These are phyloP conservation scores for Ceratocystis variospora DNA, from an alignment of 2,329 filamentous ascomycete genomes.

Conservation along the genomic window DNA sequence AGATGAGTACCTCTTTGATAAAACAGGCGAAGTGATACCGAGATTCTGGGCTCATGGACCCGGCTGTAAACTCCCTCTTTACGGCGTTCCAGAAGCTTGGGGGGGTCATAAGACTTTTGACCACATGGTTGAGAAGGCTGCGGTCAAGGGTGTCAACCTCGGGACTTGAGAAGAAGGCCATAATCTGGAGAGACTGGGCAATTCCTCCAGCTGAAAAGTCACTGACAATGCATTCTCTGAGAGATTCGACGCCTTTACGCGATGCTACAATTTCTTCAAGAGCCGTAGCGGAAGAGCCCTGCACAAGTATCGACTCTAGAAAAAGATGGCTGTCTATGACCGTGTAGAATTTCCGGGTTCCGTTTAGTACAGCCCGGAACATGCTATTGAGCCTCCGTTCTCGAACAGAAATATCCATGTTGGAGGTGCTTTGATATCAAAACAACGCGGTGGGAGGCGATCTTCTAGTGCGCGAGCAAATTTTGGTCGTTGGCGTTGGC, in stretches of 20 bases:
- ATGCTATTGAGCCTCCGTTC: not conserved
- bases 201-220: not conserved
- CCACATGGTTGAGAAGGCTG: not conserved
- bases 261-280: not conserved
- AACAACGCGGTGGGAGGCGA: too few species aligned
- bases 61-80: not conserved
- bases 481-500: too few species aligned
- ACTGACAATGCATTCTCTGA: not conserved
- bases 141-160: not conserved
- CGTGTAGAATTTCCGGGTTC: not conserved
- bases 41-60: not conserved
- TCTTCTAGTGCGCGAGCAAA: too few species aligned
- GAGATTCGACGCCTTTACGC: not conserved
- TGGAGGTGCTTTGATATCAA: too few species aligned
- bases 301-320: constrained; percentile 5
- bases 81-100: constrained; percentile 11
- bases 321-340: not conserved
- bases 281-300: not conserved
- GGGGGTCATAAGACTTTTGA: not conserved
- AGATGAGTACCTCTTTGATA: not conserved
- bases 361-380: not conserved
- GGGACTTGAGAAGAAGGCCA: constrained; percentile 1
- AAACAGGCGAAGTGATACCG: not conserved
- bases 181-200: not conserved
- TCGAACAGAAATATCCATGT: not conserved